Conservation (phyloP, 2,329 filamentous ascomycete species). For the Plectosphaerella cucumerina region DNA sequence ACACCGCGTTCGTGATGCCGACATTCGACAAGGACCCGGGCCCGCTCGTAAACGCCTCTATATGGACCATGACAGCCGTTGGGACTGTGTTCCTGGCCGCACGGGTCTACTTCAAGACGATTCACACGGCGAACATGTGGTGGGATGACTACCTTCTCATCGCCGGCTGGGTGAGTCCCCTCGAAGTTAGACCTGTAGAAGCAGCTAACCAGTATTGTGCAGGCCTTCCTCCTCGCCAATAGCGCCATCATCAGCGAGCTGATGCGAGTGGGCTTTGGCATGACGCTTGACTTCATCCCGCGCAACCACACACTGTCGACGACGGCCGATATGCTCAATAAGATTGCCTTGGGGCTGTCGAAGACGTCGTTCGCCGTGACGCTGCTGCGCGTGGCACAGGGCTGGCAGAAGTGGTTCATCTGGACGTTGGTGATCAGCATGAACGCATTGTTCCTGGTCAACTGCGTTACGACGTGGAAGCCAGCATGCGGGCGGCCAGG, state of each 20-base stretch:
- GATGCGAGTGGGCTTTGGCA: conserved; percentile 9
- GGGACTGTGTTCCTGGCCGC: conserved; percentile 10
- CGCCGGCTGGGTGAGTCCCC: conserved; percentile 11
- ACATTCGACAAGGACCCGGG: conserved; percentile 5
- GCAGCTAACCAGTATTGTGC: no score
- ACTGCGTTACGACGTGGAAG: conserved; percentile 3
- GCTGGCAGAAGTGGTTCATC: conserved; percentile 12
- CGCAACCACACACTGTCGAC: conserved; percentile 6
- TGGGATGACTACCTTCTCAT: conserved; percentile 18
- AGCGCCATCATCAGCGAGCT: conserved; percentile 7
- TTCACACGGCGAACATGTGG: conserved; percentile 11
- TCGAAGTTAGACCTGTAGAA: no score
- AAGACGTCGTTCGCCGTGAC: conserved; percentile 26
- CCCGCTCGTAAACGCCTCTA: conserved; percentile 6
- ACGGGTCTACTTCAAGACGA: conserved; percentile 16
- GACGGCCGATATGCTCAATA: conserved; percentile 6
- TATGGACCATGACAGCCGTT: conserved; percentile 10
- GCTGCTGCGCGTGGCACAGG: conserved; percentile 19
- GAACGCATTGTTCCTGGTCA: conserved; percentile 7
- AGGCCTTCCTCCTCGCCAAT: conserved; percentile 5
- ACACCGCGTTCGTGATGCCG: no score
- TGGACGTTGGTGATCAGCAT: conserved; percentile 20
- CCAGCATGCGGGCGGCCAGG: conserved; percentile 2
- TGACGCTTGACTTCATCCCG: background rate
- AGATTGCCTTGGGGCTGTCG: conserved; percentile 4